Evolutionary conservation across 345 rosid species (phyloP).

Genomic region (Firmiana major): DNA sequence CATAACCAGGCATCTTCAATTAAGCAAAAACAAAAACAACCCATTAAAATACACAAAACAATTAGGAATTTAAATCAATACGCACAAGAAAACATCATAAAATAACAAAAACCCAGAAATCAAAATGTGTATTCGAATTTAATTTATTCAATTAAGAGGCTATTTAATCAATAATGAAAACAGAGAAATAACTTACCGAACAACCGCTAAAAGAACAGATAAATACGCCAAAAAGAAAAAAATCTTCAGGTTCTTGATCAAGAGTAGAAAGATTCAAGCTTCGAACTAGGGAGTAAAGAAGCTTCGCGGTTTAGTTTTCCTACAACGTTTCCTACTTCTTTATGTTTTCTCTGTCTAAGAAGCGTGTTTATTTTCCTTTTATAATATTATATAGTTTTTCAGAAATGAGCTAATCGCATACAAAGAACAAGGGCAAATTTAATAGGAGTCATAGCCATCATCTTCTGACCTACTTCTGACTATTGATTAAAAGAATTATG

Average conservation of each 20-base stretch:
- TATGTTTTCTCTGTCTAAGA: background rate
- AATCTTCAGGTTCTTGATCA: background rate
- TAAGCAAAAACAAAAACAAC: background rate
- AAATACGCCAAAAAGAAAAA: background rate
- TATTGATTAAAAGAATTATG: too few species aligned
- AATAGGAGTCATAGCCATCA: too few species aligned
- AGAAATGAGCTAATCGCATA: background rate
- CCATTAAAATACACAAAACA: background rate
- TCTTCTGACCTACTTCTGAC: too few species aligned
- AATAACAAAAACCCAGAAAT: slow-evolving; percentile 6
- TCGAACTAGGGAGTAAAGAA: background rate
- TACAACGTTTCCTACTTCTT: too few species aligned
- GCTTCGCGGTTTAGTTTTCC: background rate
- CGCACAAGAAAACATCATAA: background rate
- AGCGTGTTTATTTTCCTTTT: background rate
- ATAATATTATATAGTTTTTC: background rate
- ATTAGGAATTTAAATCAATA: background rate
- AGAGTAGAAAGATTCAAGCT: slow-evolving; percentile 1
- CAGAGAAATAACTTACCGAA: background rate
- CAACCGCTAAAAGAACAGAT: background rate
- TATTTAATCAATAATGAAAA: background rate
- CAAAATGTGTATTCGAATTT: background rate
- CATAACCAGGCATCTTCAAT: background rate
- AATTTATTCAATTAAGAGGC: background rate
- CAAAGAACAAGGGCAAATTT: background rate